Percentiles rank a stretch among this genome's conserved stretches.
Evolutionary conservation across 495 filamentous ascomycete genomes (phyloP).

Genomic region (Hypomontagnella submonticulosa): DNA sequence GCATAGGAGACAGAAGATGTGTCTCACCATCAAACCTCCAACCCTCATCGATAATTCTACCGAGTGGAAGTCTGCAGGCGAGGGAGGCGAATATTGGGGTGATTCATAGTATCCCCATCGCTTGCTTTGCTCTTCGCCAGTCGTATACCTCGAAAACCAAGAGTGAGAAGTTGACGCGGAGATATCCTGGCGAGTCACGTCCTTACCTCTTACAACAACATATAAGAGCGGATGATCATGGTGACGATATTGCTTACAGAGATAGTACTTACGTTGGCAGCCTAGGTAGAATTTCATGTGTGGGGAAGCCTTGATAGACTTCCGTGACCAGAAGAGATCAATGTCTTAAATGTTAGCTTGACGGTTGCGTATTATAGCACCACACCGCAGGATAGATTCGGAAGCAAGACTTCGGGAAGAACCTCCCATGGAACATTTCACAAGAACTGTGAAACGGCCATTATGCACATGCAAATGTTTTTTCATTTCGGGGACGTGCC

Average conservation of each 20-base stretch:
- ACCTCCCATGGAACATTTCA: constrained; percentile 74
- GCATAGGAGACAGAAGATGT: constrained; percentile 56
- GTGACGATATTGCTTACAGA: constrained; percentile 11
- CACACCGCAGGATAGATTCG: constrained; percentile 11
- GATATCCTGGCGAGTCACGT: constrained; percentile 73
- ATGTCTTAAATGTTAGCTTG: constrained; percentile 24
- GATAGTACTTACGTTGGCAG: constrained; percentile 3
- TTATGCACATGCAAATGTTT: constrained; percentile 63
- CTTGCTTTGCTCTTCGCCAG: constrained; percentile 72
- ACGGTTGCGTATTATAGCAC: constrained; percentile 22
- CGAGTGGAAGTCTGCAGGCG: constrained; percentile 75
- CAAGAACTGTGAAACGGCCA: constrained; percentile 70
- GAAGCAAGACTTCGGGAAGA: constrained; percentile 64
- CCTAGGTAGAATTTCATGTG: background rate
- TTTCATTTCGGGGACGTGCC: constrained; percentile 32
- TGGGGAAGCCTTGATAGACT: constrained; percentile 20
- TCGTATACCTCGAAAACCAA: constrained; percentile 84
- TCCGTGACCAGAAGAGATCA: background rate
- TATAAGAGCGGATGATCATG: background rate
- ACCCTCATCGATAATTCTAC: constrained; percentile 62
- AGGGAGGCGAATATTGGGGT: constrained; percentile 56
- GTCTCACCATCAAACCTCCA: constrained; percentile 80
- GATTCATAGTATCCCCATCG: constrained; percentile 50
- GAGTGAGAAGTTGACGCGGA: constrained; percentile 71
- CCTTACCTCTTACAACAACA: background rate